Base-by-base conservation (phyloP, 345 rosid species). In the Populus nigra region DNA sequence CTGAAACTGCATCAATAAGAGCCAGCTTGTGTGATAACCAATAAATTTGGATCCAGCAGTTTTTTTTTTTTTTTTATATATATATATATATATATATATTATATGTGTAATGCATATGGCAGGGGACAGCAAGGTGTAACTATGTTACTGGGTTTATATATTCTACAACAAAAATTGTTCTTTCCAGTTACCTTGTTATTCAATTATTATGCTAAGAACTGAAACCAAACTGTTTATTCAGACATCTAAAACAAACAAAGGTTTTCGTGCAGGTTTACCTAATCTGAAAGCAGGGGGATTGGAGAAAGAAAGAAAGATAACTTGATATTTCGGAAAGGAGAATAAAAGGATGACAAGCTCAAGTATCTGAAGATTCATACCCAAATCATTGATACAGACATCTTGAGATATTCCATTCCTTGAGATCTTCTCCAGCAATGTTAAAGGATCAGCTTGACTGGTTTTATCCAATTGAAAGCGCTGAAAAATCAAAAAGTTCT, bases 321-420 rank as follows among this genome's bases (percentile, higher is more conserved):
- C 29, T 29, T 33, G 33, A 41, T 2, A 59, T 22, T 25, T 4
- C 50, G 43, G 35, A 53, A 80, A 49, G 25, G 47, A 57, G 27
- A 59, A 36, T 55, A 66, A 45, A 79, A 25, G 61, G 49, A 33
- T 23, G 59, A 15, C 36, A 66, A 43, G 69, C 47, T 57, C 39
- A 65, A 77, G 45, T 74, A 73, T 74, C 72, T 78, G 5, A 31
- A 78, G 70, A 72, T 15, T 74, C 77, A 13, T 93, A 96, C 98
- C 99, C 75, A 96, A 85, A 86, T 96, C 99, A 78, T 96, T 96
- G 65, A 96, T 83, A 75, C 98, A 96, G 72, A 89, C 90, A 81
- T 88, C 91, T 85, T 93, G 96, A 47, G 98, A 88, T 77, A 96
- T 84, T 81, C 97, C 98, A 71, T 83, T 81, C 83, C 69, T 84